phyloP scores from a whole-genome alignment of 768 basidiomycete genomes.

The Collybia mongolica region DNA sequence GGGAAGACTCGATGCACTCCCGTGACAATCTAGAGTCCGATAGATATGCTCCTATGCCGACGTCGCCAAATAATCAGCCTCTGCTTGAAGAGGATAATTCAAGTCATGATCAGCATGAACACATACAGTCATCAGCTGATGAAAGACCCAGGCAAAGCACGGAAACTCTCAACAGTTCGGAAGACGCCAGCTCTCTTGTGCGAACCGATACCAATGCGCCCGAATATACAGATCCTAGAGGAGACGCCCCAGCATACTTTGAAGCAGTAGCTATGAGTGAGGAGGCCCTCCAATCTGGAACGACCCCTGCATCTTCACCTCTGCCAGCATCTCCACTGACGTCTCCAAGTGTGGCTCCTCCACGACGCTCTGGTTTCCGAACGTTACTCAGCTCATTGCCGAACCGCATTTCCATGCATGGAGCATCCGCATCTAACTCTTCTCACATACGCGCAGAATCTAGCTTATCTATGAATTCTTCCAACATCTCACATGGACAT shows the following conservation, averaged over 20 bases:
- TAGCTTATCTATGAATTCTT: constrained; percentile 21
- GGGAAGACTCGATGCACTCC: constrained; percentile 28
- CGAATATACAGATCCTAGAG: constrained; percentile 30
- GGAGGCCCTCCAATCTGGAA: background rate
- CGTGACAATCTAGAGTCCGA: constrained; percentile 26
- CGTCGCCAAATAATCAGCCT: constrained; percentile 39
- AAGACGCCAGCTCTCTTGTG: constrained; percentile 27
- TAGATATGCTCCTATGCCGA: constrained; percentile 36
- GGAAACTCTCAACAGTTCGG: constrained; percentile 27
- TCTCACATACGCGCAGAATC: constrained; percentile 32
- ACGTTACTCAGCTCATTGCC: constrained; percentile 33
- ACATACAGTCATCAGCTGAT: constrained; percentile 15
- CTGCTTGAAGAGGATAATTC: constrained; percentile 34
- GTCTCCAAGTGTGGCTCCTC: constrained; percentile 14
- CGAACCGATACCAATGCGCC: constrained; percentile 21
- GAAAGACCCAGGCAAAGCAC: constrained; percentile 22
- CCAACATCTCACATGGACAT: constrained; percentile 17
- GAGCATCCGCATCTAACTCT: constrained; percentile 15
- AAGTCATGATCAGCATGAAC: constrained; percentile 20
- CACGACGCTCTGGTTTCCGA: constrained; percentile 46
- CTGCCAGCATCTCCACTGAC: constrained; percentile 15
- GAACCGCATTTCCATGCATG: constrained; percentile 32
- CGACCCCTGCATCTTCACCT: constrained; percentile 6
- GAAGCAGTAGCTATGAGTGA: constrained; percentile 41
- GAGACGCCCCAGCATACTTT: constrained; percentile 68